Conservation (phyloP, 768 basidiomycete species). For the Lactarius vividus region DNA sequence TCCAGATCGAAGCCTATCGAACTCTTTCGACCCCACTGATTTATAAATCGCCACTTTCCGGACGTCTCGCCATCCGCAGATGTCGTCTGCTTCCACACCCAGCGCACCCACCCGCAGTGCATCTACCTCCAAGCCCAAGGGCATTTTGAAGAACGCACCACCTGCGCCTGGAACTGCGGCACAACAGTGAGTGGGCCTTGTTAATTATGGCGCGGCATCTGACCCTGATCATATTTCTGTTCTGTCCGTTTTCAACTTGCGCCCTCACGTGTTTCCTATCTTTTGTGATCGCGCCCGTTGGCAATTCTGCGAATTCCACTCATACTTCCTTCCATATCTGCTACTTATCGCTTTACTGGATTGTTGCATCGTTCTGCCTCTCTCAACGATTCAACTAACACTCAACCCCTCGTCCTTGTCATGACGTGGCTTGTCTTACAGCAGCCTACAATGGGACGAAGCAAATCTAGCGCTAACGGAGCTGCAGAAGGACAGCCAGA, state of each 20-base stretch:
- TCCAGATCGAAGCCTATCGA: neutral
- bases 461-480: conserved; percentile 90
- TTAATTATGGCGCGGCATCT: neutral
- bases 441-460: conserved; percentile 92
- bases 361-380: neutral
- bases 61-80: conserved; percentile 3
- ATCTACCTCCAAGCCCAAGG: conserved; percentile 70
- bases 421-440: conserved; percentile 18
- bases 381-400: neutral
- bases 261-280: conserved; percentile 22
- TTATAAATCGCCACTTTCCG: neutral
- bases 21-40: neutral
- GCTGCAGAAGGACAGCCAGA: conserved; percentile 90
- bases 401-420: neutral
- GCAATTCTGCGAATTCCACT: neutral
- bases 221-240: conserved; percentile 16
- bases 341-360: too few relatives aligned
- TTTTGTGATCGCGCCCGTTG: conserved; percentile 2
- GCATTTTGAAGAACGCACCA: conserved; percentile 83
- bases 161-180: conserved; percentile 40
- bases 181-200: conserved; percentile 46
- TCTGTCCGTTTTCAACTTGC: neutral
- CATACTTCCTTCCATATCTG: neutral
- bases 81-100: conserved; percentile 40
- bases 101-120: conserved; percentile 56